These are phyloP conservation scores for Cutaneotrichosporon sp. DNA, from an alignment of 1,284 basidiomycete genomes.

Conservation along the genomic window DNA sequence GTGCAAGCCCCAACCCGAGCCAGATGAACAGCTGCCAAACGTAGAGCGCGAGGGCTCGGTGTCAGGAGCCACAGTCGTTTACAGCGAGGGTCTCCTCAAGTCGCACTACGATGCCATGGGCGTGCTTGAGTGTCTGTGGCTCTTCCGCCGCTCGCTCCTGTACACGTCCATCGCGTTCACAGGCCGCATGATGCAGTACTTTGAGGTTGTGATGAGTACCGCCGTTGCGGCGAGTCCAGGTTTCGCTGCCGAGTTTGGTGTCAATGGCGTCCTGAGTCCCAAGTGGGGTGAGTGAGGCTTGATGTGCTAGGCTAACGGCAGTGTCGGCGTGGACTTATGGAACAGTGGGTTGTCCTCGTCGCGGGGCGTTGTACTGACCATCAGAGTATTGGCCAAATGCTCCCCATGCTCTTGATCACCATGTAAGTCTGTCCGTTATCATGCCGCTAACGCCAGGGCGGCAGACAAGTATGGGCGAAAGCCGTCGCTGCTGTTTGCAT, in stretches of 20 bases:
- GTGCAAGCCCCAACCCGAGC: no score
- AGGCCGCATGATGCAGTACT: slow-evolving; percentile 20
- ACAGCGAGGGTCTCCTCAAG: slow-evolving; percentile 10
- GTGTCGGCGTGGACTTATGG: slow-evolving; percentile 22
- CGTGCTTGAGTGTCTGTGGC: slow-evolving; percentile 18
- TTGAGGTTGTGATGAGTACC: slow-evolving; percentile 17
- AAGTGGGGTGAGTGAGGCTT: slow-evolving; percentile 8
- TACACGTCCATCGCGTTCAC: slow-evolving; percentile 19
- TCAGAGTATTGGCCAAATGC: slow-evolving; percentile 8
- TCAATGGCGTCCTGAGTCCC: slow-evolving; percentile 8
- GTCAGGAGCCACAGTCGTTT: not conserved
- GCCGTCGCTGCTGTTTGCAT: slow-evolving; percentile 4
- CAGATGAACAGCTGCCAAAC: no score
- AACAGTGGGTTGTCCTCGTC: slow-evolving; percentile 2
- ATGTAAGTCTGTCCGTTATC: not conserved
- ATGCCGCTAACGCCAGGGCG: not conserved
- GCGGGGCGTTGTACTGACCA: no score
- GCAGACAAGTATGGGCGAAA: slow-evolving; percentile 23
- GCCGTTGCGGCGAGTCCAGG: slow-evolving; percentile 16
- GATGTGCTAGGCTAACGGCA: not conserved
- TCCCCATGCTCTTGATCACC: not conserved
- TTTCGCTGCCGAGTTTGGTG: slow-evolving; percentile 18
- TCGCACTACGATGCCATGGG: slow-evolving; percentile 22
- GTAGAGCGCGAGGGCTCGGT: not conserved
- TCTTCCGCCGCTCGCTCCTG: slow-evolving; percentile 19